Percentiles rank a stretch among this genome's conserved stretches.
Conservation (phyloP, 2,329 filamentous ascomycete genomes). For the Zymoseptoria tritici region DNA sequence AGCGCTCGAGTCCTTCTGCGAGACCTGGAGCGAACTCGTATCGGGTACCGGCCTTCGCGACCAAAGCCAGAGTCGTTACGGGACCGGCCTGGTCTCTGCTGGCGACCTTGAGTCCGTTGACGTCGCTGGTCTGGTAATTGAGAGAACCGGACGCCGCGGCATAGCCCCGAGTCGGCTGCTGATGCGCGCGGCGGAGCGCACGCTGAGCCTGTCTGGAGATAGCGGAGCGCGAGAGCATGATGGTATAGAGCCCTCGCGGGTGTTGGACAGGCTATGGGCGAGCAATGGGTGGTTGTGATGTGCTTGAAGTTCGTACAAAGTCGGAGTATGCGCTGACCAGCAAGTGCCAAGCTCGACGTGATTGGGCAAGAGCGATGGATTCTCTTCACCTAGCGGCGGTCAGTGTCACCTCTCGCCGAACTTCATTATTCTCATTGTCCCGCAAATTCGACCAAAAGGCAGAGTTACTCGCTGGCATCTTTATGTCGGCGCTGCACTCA, state of each 20-base stretch:
- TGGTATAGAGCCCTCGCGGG: conserved; percentile 22
- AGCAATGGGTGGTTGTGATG: conserved; percentile 11
- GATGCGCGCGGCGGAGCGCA: conserved; percentile 53
- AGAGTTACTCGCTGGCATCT: not conserved
- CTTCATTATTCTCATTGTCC: not conserved
- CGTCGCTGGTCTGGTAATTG: conserved; percentile 80
- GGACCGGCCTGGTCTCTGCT: conserved; percentile 82
- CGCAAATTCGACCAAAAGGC: not conserved
- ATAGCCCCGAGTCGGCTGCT: conserved; percentile 54
- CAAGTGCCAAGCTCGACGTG: not conserved
- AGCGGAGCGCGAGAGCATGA: conserved; percentile 61
- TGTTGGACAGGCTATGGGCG: conserved; percentile 13
- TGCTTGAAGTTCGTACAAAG: not conserved
- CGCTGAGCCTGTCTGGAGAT: conserved; percentile 57
- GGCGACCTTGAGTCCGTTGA: conserved; percentile 84
- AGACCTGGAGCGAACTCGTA: conserved; percentile 87
- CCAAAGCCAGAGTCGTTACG: conserved; percentile 82
- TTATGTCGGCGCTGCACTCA: conserved; percentile 12
- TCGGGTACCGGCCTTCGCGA: conserved; percentile 89
- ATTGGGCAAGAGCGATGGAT: not conserved
- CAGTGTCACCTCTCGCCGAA: not conserved
- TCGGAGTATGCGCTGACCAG: not conserved
- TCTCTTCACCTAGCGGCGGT: not conserved
- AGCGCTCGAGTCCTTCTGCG: conserved; percentile 83
- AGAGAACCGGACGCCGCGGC: conserved; percentile 67